Percentiles rank a stretch among this genome's conserved stretches.
These are phyloP conservation scores for Stemphylium beticola DNA, from an alignment of 2,329 filamentous ascomycete species.

Conservation along the genomic window DNA sequence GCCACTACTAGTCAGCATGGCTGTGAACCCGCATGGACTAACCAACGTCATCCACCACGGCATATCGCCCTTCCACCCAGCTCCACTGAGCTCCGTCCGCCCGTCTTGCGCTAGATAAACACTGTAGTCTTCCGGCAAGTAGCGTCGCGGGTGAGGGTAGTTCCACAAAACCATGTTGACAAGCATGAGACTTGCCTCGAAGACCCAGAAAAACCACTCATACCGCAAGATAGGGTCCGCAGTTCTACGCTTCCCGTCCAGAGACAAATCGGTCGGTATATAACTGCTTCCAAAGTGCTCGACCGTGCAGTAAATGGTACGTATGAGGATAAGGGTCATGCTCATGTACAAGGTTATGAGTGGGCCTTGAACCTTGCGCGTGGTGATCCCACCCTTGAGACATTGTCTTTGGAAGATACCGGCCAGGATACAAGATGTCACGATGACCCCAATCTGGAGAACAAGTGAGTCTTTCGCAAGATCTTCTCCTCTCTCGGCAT, in stretches of 20 bases:
- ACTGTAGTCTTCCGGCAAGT: slow-evolving; percentile 57
- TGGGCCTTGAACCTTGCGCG: slow-evolving; percentile 51
- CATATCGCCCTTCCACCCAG: slow-evolving; percentile 29
- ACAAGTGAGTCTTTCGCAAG: slow-evolving; percentile 58
- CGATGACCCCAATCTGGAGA: slow-evolving; percentile 56
- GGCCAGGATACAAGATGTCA: slow-evolving; percentile 53
- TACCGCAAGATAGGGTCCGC: slow-evolving; percentile 48
- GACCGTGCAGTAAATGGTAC: slow-evolving; percentile 58
- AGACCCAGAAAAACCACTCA: slow-evolving; percentile 60
- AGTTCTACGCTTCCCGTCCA: slow-evolving; percentile 39
- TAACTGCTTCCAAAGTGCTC: slow-evolving; percentile 59
- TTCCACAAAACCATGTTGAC: slow-evolving; percentile 57
- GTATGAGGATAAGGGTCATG: slow-evolving; percentile 52
- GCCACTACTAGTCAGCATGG: background rate
- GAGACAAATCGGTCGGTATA: slow-evolving; percentile 48
- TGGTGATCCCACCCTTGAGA: slow-evolving; percentile 44
- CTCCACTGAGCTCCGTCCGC: slow-evolving; percentile 25
- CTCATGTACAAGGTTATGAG: slow-evolving; percentile 56
- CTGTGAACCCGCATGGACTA: slow-evolving; percentile 27
- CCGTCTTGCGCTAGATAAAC: slow-evolving; percentile 51
- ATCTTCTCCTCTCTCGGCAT: slow-evolving; percentile 49
- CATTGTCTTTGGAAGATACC: slow-evolving; percentile 54
- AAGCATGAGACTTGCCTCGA: slow-evolving; percentile 59
- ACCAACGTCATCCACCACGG: slow-evolving; percentile 34
- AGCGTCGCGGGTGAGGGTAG: slow-evolving; percentile 56